phyloP scores from a whole-genome alignment of 139 green algal species.

The Diplosphaera chodatii region DNA sequence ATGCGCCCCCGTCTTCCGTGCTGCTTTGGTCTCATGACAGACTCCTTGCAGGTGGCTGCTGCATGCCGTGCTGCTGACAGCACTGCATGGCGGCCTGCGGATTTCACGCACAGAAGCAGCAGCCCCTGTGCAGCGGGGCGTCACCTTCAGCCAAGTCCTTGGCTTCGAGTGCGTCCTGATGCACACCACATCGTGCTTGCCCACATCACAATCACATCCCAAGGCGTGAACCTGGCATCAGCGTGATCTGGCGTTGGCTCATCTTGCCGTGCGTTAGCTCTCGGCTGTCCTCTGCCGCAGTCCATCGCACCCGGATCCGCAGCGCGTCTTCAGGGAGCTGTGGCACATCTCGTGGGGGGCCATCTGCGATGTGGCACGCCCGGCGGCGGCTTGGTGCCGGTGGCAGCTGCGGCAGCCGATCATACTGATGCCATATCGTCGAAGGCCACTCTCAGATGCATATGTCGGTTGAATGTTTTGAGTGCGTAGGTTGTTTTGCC shows the following conservation, averaged over 20 bases:
- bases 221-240: no score
- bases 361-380: not conserved
- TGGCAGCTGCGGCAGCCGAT: not conserved
- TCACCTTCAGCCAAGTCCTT: not conserved
- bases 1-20: no score
- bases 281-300: slow-evolving; percentile 5
- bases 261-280: no score
- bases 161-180: not conserved
- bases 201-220: no score
- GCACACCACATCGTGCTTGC: no score
- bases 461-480: no score
- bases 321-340: not conserved
- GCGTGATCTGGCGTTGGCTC: no score
- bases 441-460: no score
- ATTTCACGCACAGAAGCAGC: not conserved
- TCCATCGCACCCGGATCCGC: not conserved
- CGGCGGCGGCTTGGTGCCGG: not conserved
- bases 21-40: no score
- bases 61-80: not conserved
- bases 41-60: no score
- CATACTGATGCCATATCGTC: not conserved
- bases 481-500: no score
- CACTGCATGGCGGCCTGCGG: not conserved
- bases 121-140: no score
- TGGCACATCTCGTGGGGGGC: not conserved